Evolutionary conservation across 306 rosid species (phyloP).

Genomic region (Rosa rugosa): DNA sequence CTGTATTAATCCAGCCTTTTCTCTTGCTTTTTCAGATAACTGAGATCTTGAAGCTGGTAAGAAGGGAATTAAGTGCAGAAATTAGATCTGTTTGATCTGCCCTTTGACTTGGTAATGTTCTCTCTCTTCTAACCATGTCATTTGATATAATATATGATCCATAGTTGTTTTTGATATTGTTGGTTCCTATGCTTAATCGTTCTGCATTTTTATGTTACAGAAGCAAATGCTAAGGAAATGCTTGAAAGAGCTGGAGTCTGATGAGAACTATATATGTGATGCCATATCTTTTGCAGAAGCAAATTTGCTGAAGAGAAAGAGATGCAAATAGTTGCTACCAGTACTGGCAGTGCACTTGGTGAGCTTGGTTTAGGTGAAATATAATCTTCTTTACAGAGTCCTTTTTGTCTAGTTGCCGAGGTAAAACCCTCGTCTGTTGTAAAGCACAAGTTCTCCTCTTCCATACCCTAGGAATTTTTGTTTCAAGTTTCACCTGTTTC

Average conservation of each 20-base stretch:
- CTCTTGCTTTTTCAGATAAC: constrained; percentile 51
- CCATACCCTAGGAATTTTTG: not conserved
- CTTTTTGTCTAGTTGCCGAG: constrained; percentile 27
- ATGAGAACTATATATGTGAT: not conserved
- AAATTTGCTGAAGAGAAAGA: constrained; percentile 16
- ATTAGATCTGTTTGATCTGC: constrained; percentile 40
- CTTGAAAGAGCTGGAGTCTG: constrained; percentile 8
- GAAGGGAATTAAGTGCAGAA: constrained; percentile 60
- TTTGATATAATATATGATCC: not conserved
- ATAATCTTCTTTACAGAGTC: constrained; percentile 1
- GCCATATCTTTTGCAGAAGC: not conserved
- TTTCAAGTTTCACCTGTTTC: not conserved
- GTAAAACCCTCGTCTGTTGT: constrained; percentile 17
- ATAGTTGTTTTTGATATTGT: not conserved
- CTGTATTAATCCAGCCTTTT: not conserved
- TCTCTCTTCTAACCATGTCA: not conserved
- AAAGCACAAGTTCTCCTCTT: constrained; percentile 17
- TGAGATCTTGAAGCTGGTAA: constrained; percentile 76
- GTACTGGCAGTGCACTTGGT: constrained; percentile 6
- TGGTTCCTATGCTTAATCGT: not conserved
- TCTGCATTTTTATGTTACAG: constrained; percentile 14
- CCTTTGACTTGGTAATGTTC: constrained; percentile 40
- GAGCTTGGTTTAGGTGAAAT: constrained; percentile 23
- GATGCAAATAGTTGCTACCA: constrained; percentile 16
- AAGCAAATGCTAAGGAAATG: constrained; percentile 23